Evolutionary conservation across 164 flowering plant species (phyloP), one percentile per base, ranked within the genome.

Genomic region (Houttuynia cordata): DNA sequence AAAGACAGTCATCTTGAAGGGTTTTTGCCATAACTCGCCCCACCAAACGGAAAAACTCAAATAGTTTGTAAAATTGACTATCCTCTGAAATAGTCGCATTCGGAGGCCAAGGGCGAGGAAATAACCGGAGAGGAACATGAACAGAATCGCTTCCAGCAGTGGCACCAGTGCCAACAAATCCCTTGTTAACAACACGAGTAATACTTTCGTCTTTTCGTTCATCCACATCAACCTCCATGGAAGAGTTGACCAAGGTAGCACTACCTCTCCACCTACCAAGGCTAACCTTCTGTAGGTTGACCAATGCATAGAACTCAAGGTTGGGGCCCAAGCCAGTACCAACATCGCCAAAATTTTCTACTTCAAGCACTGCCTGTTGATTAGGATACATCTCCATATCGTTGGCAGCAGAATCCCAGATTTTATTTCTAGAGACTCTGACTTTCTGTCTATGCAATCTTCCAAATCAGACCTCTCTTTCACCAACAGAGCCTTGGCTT

Each of bases 381-480:
- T 95, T 88, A 39, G 93, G 88, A 71, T 91, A 91, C 96, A 94
- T 85, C 76, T 91, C 99, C 97, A 94, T 94, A 41, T 91, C 99
- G 74, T 94, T 88, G 21, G 83, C 86, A 60, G 99, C 99, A 64
- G 99, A 94, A 73, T 94, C 99, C 69, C 91, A 73, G 53, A 94
- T 87, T 24, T 93, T 87, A n/a, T n/a, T n/a, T n/a, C n/a, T n/a
- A n/a, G n/a, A n/a, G n/a, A n/a, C n/a, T n/a, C n/a, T n/a, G n/a
- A n/a, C n/a, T n/a, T n/a, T n/a, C n/a, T n/a, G n/a, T n/a, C n/a
- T n/a, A n/a, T n/a, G n/a, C n/a, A n/a, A 56, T 67, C 97, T 81
- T 62, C 96, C 90, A 71, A 94, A 83, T 52, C 97, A 81, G 12
- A 85, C 82, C 72, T 88, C 96, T 76, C 99, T 80, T 64, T 94